Percentiles rank a stretch among this genome's conserved stretches.
Evolutionary conservation across 768 basidiomycete species (phyloP).

Genomic region (Collybiopsis luxurians): DNA sequence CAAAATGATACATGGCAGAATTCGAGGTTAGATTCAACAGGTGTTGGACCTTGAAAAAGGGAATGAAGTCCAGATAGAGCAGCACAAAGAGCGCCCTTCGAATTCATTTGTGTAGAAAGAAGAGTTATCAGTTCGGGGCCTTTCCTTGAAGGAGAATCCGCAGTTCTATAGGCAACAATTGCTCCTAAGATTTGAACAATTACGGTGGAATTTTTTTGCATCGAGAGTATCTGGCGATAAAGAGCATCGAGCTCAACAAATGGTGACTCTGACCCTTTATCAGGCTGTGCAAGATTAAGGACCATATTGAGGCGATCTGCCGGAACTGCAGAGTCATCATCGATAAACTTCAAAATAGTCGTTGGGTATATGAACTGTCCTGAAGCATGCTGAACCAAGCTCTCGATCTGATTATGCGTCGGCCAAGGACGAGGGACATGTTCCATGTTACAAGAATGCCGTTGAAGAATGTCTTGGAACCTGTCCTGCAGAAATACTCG

Average conservation of each 20-base stretch:
- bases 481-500: conserved; percentile 12
- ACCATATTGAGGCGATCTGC: neutral
- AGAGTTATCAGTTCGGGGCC: neutral
- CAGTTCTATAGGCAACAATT: neutral
- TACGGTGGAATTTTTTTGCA: neutral
- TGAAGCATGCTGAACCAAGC: conserved; percentile 13
- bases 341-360: neutral
- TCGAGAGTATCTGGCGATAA: neutral
- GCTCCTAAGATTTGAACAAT: neutral
- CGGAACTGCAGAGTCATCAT: neutral
- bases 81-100: neutral
- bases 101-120: neutral
- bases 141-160: neutral
- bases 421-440: conserved; percentile 16
- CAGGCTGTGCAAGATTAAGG: neutral
- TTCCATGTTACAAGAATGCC: conserved; percentile 3
- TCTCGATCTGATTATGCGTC: conserved; percentile 11
- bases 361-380: neutral
- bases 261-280: neutral
- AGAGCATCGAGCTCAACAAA: neutral
- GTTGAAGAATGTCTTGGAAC: conserved; percentile 12
- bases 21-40: neutral
- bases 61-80: neutral
- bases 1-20: neutral
- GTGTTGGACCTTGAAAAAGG: no score